A percentile compares a stretch with the other conserved stretches of the same genome.
phyloP scores from a whole-genome alignment of 139 green algal species.

The Chlorella sp. region DNA sequence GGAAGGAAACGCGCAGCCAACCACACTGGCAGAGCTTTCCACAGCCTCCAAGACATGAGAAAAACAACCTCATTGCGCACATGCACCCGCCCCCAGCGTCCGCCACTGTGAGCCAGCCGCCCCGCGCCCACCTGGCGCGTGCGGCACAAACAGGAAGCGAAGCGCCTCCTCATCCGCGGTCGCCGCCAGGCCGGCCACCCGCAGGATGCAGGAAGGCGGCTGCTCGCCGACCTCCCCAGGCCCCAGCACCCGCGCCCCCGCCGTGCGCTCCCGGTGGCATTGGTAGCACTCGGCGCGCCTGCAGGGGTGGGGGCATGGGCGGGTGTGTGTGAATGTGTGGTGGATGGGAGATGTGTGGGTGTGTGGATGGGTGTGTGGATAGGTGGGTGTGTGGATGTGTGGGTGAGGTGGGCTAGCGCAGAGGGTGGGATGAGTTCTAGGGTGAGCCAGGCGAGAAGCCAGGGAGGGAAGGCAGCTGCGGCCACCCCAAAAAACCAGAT shows the following conservation, averaged over 20 bases:
- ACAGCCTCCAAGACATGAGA: not conserved
- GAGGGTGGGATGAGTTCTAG: no score
- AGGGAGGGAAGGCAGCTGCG: no score
- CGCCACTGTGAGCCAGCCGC: not conserved
- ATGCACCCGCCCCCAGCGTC: not conserved
- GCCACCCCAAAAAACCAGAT: no score
- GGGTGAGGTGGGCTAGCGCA: no score
- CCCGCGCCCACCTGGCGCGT: constrained; percentile 36
- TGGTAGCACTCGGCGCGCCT: constrained; percentile 83
- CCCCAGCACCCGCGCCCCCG: constrained; percentile 49
- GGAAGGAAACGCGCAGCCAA: not conserved
- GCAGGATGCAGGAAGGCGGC: constrained; percentile 67
- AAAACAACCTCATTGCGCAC: not conserved
- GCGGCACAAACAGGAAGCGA: constrained; percentile 51
- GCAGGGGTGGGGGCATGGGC: not conserved
- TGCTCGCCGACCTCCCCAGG: constrained; percentile 33
- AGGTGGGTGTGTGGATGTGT: no score
- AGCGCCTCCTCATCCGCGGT: constrained; percentile 63
- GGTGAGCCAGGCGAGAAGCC: no score
- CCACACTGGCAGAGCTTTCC: not conserved
- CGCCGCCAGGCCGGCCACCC: constrained; percentile 64
- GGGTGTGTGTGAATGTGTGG: not conserved
- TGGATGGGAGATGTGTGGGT: no score
- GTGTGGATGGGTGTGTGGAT: no score
- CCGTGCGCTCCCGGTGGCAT: constrained; percentile 60